These are phyloP conservation scores for Annulohypoxylon bovei DNA, from an alignment of 495 filamentous ascomycete genomes.

Conservation along the genomic window DNA sequence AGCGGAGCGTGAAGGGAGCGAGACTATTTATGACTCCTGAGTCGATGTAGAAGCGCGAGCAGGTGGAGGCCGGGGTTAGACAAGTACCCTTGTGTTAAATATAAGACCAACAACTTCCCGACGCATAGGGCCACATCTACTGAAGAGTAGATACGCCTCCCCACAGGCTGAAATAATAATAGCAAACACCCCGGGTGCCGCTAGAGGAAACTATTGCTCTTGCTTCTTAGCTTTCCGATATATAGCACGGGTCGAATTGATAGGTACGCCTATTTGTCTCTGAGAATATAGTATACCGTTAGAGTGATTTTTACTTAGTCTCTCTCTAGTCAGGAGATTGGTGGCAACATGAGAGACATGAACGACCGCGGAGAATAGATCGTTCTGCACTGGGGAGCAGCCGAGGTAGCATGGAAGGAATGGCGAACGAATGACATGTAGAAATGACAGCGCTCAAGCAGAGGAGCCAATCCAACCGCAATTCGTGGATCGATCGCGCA, in stretches of 20 bases:
- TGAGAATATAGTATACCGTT: slow-evolving; percentile 1
- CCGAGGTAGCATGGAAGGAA: slow-evolving; percentile 33
- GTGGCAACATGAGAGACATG: slow-evolving; percentile 31
- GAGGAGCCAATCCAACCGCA: slow-evolving; percentile 33
- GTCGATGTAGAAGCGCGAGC: slow-evolving; percentile 25
- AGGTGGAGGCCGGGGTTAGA: slow-evolving; percentile 18
- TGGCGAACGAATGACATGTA: slow-evolving; percentile 22
- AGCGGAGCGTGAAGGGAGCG: slow-evolving; percentile 28
- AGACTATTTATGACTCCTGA: slow-evolving; percentile 40
- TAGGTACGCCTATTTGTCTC: slow-evolving; percentile 24
- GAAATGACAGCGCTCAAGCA: slow-evolving; percentile 24
- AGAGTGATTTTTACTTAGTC: slow-evolving; percentile 7
- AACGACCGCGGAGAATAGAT: slow-evolving; percentile 21
- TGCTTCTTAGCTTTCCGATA: slow-evolving; percentile 31
- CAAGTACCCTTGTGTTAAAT: slow-evolving; percentile 37
- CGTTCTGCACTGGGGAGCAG: slow-evolving; percentile 18
- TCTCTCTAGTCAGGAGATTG: slow-evolving; percentile 24
- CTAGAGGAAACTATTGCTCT: slow-evolving; percentile 26
- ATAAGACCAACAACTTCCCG: slow-evolving; percentile 41
- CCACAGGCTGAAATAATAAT: slow-evolving; percentile 11
- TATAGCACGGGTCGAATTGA: slow-evolving; percentile 30
- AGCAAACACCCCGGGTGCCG: slow-evolving; percentile 37
- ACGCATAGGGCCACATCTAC: slow-evolving; percentile 34
- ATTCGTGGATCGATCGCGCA: slow-evolving; percentile 38
- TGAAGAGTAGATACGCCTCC: slow-evolving; percentile 38